phyloP scores from a whole-genome alignment of 2,329 filamentous ascomycete species.

The Pezizomycotina sp. region DNA sequence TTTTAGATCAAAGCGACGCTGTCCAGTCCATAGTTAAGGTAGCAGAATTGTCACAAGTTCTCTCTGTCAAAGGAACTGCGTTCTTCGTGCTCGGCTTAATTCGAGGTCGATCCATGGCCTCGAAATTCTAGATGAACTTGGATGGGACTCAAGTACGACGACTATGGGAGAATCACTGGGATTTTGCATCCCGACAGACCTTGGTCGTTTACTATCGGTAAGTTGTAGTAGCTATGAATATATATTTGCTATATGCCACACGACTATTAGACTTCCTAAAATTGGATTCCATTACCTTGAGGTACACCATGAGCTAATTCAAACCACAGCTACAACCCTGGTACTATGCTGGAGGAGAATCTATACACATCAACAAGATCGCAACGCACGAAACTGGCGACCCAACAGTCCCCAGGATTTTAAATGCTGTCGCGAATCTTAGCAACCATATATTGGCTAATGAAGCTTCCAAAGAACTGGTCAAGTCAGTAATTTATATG shows the following conservation, averaged over 20 bases:
- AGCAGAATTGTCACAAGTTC: slow-evolving; percentile 70
- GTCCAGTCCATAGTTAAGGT: slow-evolving; percentile 76
- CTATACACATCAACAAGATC: slow-evolving; percentile 30
- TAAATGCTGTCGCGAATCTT: slow-evolving; percentile 72
- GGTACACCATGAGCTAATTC: slow-evolving; percentile 9
- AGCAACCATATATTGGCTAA: slow-evolving; percentile 89
- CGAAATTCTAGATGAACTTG: slow-evolving; percentile 73
- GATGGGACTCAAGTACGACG: slow-evolving; percentile 85
- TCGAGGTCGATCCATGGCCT: slow-evolving; percentile 82
- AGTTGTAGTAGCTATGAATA: slow-evolving; percentile 41
- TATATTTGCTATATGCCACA: too few species aligned
- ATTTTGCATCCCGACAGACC: slow-evolving; percentile 66
- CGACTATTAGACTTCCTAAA: slow-evolving; percentile 2
- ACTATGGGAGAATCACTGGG: slow-evolving; percentile 68
- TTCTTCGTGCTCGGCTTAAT: slow-evolving; percentile 93
- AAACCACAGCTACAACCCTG: slow-evolving; percentile 20
- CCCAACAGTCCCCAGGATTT: slow-evolving; percentile 51
- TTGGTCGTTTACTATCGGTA: slow-evolving; percentile 63
- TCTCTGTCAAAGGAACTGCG: slow-evolving; percentile 85
- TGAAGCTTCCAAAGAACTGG: slow-evolving; percentile 65
- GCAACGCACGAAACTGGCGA: slow-evolving; percentile 40
- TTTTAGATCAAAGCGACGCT: slow-evolving; percentile 77
- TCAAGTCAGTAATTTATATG: slow-evolving; percentile 32
- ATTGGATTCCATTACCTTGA: slow-evolving; percentile 4
- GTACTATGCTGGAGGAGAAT: slow-evolving; percentile 25